Percentiles rank a stretch among this genome's conserved stretches.
These are phyloP conservation scores for Inga oerstediana DNA, from an alignment of 306 rosid genomes.

Conservation along the genomic window DNA sequence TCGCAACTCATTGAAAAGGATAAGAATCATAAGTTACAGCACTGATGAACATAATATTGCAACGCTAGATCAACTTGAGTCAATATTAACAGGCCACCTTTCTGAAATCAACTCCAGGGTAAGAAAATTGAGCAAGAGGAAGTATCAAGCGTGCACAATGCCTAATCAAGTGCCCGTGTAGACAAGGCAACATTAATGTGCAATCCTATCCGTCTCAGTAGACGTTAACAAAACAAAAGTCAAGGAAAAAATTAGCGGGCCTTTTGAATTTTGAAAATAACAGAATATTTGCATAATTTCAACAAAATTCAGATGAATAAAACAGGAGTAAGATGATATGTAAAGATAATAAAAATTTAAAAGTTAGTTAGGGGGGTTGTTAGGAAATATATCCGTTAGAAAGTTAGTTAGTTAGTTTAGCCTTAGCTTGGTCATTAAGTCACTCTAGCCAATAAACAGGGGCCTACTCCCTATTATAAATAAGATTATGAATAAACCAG, in stretches of 20 bases:
- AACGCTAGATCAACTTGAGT: neutral
- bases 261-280: neutral
- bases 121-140: conserved; percentile 21
- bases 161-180: conserved; percentile 3
- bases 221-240: neutral
- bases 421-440: too few species aligned
- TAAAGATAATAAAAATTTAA: too few species aligned
- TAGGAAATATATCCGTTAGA: too few species aligned
- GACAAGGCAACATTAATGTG: conserved; percentile 32
- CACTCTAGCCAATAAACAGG: too few species aligned
- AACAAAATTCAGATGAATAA: neutral
- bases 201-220: conserved; percentile 41
- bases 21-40: neutral
- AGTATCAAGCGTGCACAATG: conserved; percentile 1
- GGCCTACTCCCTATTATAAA: too few species aligned
- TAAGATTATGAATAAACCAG: too few species aligned
- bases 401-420: too few species aligned
- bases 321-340: neutral
- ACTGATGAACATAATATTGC: neutral
- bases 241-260: neutral
- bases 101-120: neutral
- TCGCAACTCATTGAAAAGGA: neutral
- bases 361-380: too few species aligned
- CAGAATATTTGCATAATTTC: neutral
- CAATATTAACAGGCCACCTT: neutral